Conservation (phyloP, 108 stramenopile species). For the Cyclostephanos tholiformis region DNA sequence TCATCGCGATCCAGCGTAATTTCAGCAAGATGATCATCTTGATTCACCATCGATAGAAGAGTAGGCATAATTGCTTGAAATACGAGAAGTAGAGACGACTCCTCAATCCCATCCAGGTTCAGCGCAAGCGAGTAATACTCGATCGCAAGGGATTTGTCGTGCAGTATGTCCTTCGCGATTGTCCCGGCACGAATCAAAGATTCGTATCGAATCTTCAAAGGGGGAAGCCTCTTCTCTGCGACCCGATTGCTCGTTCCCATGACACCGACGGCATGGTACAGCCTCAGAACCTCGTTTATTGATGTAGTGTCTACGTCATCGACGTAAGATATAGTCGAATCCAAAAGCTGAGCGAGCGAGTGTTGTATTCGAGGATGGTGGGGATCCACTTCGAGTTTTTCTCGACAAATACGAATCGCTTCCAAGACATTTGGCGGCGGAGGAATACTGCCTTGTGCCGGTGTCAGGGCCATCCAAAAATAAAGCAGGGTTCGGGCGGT, state of each 20-base stretch:
- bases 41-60: constrained; percentile 11
- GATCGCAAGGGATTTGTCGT: constrained; percentile 18
- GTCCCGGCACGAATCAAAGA: constrained; percentile 27
- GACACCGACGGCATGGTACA: constrained; percentile 24
- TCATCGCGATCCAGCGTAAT: constrained; percentile 1
- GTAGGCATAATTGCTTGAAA: constrained; percentile 23
- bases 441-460: constrained; percentile 17
- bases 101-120: constrained; percentile 26
- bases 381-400: constrained; percentile 32
- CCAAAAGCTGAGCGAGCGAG: constrained; percentile 29
- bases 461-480: constrained; percentile 6
- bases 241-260: constrained; percentile 14
- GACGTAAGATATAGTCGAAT: constrained; percentile 8
- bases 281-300: constrained; percentile 9
- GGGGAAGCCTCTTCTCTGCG: constrained; percentile 27
- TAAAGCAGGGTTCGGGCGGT: not conserved
- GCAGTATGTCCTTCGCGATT: constrained; percentile 27
- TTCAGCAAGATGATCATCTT: not conserved
- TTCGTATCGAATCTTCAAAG: constrained; percentile 11
- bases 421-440: constrained; percentile 14
- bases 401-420: constrained; percentile 30
- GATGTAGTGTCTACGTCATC: constrained; percentile 5
- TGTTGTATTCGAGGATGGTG: constrained; percentile 26
- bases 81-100: constrained; percentile 2
- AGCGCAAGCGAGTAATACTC: constrained; percentile 16